These are phyloP conservation scores for Neurospora crassa DNA, from an alignment of 2,329 filamentous ascomycete genomes.

Conservation along the genomic window DNA sequence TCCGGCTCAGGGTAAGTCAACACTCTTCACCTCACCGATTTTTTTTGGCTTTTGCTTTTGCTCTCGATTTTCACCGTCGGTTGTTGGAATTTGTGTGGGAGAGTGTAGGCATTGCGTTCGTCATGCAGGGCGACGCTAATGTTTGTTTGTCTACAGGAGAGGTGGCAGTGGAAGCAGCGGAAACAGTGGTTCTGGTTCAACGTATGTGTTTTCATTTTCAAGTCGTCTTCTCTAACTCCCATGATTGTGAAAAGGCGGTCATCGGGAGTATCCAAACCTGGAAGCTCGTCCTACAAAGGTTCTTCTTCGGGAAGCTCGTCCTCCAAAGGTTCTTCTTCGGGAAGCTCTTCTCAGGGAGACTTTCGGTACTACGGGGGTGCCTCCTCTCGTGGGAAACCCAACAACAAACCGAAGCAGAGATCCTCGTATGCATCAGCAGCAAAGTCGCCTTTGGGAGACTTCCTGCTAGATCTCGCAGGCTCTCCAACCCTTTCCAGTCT, in stretches of 20 bases:
- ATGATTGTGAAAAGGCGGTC: neutral
- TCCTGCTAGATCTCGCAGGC: slow-evolving; percentile 1
- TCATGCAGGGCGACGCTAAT: neutral
- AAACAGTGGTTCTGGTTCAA: slow-evolving; percentile 16
- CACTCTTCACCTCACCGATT: neutral
- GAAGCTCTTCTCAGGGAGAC: neutral
- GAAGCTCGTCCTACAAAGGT: neutral
- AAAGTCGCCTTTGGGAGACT: slow-evolving; percentile 1
- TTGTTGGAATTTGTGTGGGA: neutral
- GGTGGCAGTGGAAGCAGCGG: slow-evolving; percentile 17
- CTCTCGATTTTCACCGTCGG: neutral
- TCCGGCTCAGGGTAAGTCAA: slow-evolving; percentile 7
- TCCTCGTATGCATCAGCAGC: neutral
- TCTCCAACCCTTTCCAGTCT: neutral
- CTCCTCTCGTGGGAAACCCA: neutral
- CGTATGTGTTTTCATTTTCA: slow-evolving; percentile 2
- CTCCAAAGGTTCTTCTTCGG: neutral
- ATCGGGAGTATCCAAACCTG: neutral
- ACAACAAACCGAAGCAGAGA: neutral
- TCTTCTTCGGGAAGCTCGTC: neutral
- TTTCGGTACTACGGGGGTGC: neutral
- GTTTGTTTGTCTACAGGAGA: neutral
- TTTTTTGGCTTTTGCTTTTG: neutral
- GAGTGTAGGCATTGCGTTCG: neutral
- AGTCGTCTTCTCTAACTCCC: neutral